A percentile compares a stretch with the other conserved stretches of the same genome.
phyloP scores from a whole-genome alignment of 2,329 filamentous ascomycete species.

The Emmonsia crescens region DNA sequence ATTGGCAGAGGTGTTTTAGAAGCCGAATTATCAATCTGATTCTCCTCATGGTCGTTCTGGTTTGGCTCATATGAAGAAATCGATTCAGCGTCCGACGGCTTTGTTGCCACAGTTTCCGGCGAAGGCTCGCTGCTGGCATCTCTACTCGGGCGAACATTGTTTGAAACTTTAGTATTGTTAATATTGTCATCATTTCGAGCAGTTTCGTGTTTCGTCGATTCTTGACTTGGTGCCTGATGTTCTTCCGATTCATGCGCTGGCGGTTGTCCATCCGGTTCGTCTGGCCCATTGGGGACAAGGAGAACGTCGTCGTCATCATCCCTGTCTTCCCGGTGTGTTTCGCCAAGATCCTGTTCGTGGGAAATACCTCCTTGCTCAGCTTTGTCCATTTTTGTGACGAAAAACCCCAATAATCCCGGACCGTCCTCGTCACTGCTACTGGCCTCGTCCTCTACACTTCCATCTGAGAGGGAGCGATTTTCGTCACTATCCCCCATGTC shows the following conservation, averaged over 20 bases:
- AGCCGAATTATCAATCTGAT: conserved; percentile 23
- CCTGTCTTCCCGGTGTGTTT: conserved; percentile 19
- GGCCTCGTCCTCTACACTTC: conserved; percentile 39
- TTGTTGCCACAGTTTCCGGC: conserved; percentile 33
- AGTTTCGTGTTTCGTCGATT: background rate
- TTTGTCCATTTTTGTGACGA: conserved; percentile 33
- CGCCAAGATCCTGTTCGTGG: conserved; percentile 18
- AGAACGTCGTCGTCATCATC: conserved; percentile 27
- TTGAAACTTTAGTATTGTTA: conserved; percentile 5
- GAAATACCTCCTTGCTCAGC: conserved; percentile 12
- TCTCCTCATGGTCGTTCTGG: conserved; percentile 14
- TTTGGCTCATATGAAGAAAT: conserved; percentile 33
- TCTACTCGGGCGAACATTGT: conserved; percentile 20
- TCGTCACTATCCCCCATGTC: conserved; percentile 39
- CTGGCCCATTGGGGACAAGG: conserved; percentile 24
- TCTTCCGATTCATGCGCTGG: background rate
- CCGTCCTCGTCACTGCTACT: conserved; percentile 38
- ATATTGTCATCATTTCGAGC: background rate
- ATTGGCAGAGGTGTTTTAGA: conserved; percentile 29
- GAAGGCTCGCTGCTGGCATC: conserved; percentile 33
- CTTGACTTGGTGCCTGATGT: background rate
- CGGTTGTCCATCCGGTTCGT: conserved; percentile 20
- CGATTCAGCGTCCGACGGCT: conserved; percentile 36
- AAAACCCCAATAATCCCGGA: conserved; percentile 37
- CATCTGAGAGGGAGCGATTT: conserved; percentile 17